Evolutionary conservation across 305 asterid genomes (phyloP).

Genomic region (Petunia hybrid): DNA sequence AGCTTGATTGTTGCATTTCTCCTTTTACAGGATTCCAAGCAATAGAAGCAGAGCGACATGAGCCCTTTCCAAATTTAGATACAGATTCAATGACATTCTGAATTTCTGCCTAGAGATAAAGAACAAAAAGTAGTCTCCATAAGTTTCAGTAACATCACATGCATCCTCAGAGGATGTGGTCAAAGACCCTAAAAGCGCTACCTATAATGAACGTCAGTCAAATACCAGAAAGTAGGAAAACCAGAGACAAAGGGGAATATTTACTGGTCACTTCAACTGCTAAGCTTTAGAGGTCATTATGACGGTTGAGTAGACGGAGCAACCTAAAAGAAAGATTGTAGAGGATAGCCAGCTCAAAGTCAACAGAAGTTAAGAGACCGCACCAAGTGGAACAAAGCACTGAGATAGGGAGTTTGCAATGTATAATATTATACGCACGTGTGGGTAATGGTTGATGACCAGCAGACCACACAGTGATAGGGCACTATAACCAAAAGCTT

Average conservation of each 20-base stretch:
- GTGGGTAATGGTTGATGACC: neutral
- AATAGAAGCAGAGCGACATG: conserved; percentile 75
- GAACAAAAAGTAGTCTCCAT: conserved; percentile 9
- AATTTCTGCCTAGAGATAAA: conserved; percentile 75
- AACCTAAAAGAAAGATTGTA: neutral
- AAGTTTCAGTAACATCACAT: conserved; percentile 10
- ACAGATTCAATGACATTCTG: conserved; percentile 78
- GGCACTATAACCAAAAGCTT: neutral
- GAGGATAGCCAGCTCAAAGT: neutral
- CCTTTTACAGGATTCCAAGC: conserved; percentile 90
- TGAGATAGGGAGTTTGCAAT: neutral
- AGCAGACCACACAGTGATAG: neutral
- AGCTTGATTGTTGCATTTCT: conserved; percentile 69
- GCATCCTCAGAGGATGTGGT: neutral
- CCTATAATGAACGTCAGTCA: neutral
- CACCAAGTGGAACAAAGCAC: neutral
- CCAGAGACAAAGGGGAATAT: neutral
- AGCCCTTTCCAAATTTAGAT: conserved; percentile 70
- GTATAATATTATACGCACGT: neutral
- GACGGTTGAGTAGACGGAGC: neutral
- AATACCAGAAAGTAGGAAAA: neutral
- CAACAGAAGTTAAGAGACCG: neutral
- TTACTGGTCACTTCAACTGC: neutral
- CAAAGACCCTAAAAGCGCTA: neutral
- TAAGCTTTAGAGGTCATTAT: neutral